Percentiles rank a stretch among this genome's conserved stretches.
Evolutionary conservation across 75 land plant species (phyloP).

Genomic region (Sequoia sempervirens): DNA sequence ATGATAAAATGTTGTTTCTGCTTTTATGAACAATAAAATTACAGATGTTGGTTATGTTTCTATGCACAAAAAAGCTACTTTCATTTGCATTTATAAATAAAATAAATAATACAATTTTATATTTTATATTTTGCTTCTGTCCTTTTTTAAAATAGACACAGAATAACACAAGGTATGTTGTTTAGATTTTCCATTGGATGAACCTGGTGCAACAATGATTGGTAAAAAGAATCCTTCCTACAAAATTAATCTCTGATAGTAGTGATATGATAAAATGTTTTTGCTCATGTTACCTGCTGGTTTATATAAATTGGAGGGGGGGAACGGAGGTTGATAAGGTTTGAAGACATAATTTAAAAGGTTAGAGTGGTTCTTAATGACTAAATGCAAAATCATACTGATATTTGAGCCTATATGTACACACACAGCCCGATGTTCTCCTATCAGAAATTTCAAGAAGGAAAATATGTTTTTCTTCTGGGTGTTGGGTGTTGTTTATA

Average conservation of each 20-base stretch:
- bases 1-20: background rate
- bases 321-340: background rate
- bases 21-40: background rate
- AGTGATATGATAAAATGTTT: background rate
- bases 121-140: no score
- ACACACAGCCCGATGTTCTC: background rate
- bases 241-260: background rate
- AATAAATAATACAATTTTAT: background rate
- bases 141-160: background rate
- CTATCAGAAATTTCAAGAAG: background rate
- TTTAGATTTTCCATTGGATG: background rate
- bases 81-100: background rate
- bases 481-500: background rate
- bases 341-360: background rate
- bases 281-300: background rate
- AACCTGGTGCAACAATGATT: background rate
- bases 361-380: background rate
- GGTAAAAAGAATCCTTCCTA: background rate
- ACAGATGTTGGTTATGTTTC: background rate
- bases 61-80: background rate
- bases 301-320: background rate
- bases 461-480: background rate
- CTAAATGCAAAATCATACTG: background rate
- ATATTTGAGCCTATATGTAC: background rate
- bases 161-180: background rate